phyloP scores from a whole-genome alignment of 257 asterid genomes.

The Solanum verrucosum region DNA sequence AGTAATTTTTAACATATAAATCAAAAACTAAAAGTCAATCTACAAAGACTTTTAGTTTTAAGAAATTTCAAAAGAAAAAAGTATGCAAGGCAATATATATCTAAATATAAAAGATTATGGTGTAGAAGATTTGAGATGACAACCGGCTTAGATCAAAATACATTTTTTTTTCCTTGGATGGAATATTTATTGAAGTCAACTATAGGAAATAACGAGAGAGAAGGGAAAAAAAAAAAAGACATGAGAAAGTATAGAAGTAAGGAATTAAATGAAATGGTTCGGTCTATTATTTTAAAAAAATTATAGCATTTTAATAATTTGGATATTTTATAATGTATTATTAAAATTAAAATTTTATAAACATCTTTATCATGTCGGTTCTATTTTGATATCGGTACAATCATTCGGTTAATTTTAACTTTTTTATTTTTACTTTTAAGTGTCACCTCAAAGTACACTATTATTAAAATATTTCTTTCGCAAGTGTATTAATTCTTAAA shows the following conservation, averaged over 20 bases:
- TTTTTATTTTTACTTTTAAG: no score
- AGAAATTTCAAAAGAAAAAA: background rate
- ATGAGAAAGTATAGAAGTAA: background rate
- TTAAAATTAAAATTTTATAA: no score
- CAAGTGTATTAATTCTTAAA: no score
- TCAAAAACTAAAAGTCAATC: background rate
- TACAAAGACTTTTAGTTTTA: background rate
- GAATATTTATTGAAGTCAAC: background rate
- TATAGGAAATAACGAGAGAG: background rate
- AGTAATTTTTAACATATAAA: no score
- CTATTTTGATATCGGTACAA: no score
- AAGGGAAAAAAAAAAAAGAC: background rate
- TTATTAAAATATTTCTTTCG: no score
- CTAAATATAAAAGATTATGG: background rate
- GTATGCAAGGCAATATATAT: background rate
- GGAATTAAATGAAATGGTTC: no score
- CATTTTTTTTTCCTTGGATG: background rate
- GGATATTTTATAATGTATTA: no score
- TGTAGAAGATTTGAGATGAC: background rate
- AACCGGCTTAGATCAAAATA: background rate
- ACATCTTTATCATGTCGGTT: no score
- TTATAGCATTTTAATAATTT: background rate
- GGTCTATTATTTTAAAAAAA: no score
- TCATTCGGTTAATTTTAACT: no score
- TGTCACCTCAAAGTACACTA: no score